These are phyloP conservation scores for Populus hybrid DNA, from an alignment of 441 rosid genomes.

Conservation along the genomic window DNA sequence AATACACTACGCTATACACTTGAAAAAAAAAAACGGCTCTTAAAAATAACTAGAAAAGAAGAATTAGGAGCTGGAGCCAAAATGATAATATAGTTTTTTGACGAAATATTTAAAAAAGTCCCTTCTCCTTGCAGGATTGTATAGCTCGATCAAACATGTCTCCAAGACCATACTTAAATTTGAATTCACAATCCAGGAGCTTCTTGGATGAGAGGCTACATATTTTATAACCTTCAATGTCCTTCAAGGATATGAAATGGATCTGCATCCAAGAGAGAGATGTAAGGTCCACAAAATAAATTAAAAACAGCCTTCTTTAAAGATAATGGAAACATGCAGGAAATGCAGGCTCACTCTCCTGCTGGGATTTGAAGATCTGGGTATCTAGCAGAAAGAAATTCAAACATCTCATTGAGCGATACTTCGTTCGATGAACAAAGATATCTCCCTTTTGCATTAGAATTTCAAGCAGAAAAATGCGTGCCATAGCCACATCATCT, in stretches of 20 bases:
- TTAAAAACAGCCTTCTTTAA: too few relatives aligned
- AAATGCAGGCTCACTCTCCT: neutral
- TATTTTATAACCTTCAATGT: neutral
- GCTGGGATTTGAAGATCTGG: neutral
- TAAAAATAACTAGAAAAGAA: too few relatives aligned
- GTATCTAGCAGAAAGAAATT: neutral
- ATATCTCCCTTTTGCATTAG: constrained; percentile 36
- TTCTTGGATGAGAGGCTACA: constrained; percentile 21
- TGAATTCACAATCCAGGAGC: constrained; percentile 23
- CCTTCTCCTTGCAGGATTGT: constrained; percentile 21
- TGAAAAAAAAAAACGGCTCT: too few relatives aligned
- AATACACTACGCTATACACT: too few relatives aligned
- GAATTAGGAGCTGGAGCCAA: too few relatives aligned
- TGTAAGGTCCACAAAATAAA: too few relatives aligned
- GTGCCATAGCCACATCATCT: constrained; percentile 36
- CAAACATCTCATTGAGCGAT: neutral
- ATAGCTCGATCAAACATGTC: constrained; percentile 27
- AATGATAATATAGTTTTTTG: too few relatives aligned
- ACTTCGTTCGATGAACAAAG: constrained; percentile 33
- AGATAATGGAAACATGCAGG: neutral
- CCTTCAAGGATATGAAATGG: neutral
- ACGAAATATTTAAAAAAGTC: constrained; percentile 24
- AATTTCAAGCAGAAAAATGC: constrained; percentile 26
- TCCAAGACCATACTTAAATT: constrained; percentile 14
- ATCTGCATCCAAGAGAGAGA: too few relatives aligned